A percentile compares a stretch with the other conserved stretches of the same genome.
Conservation (phyloP, 257 asterid genomes). For the Henckelia pumila region DNA sequence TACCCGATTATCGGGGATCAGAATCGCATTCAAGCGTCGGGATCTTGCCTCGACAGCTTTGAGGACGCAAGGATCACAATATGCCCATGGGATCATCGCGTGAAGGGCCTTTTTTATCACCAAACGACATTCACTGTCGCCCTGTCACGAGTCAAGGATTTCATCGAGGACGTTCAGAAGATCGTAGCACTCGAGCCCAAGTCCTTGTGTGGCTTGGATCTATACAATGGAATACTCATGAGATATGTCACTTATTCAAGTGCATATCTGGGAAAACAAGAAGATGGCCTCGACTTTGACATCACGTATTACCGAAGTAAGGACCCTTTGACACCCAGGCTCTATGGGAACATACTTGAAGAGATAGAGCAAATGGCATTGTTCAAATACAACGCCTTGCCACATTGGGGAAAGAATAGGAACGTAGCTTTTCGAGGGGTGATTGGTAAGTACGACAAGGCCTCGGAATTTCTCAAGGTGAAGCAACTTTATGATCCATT, state of each 20-base stretch:
- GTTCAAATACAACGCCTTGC: slow-evolving; percentile 56
- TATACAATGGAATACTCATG: slow-evolving; percentile 53
- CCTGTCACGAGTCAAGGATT: slow-evolving; percentile 37
- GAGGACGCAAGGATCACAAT: slow-evolving; percentile 39
- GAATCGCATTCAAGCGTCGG: slow-evolving; percentile 56
- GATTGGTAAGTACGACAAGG: slow-evolving; percentile 38
- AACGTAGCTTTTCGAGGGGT: slow-evolving; percentile 55
- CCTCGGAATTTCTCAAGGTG: slow-evolving; percentile 32
- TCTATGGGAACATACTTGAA: slow-evolving; percentile 47
- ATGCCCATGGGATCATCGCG: slow-evolving; percentile 66
- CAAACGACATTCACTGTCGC: slow-evolving; percentile 58
- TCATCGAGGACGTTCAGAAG: slow-evolving; percentile 49
- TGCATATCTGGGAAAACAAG: slow-evolving; percentile 62
- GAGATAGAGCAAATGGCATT: slow-evolving; percentile 63
- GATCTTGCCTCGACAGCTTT: slow-evolving; percentile 50
- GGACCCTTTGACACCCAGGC: slow-evolving; percentile 48
- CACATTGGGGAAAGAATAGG: slow-evolving; percentile 78
- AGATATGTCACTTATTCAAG: slow-evolving; percentile 57
- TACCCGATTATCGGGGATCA: slow-evolving; percentile 58
- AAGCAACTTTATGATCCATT: slow-evolving; percentile 40
- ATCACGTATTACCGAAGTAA: slow-evolving; percentile 56
- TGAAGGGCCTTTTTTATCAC: slow-evolving; percentile 49
- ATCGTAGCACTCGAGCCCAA: slow-evolving; percentile 41
- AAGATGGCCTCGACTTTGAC: slow-evolving; percentile 55
- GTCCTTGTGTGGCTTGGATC: slow-evolving; percentile 52